Evolutionary conservation across 2,329 filamentous ascomycete species (phyloP), one percentile per base, ranked within the genome.

Genomic region (Verticillium zaregamsianum): DNA sequence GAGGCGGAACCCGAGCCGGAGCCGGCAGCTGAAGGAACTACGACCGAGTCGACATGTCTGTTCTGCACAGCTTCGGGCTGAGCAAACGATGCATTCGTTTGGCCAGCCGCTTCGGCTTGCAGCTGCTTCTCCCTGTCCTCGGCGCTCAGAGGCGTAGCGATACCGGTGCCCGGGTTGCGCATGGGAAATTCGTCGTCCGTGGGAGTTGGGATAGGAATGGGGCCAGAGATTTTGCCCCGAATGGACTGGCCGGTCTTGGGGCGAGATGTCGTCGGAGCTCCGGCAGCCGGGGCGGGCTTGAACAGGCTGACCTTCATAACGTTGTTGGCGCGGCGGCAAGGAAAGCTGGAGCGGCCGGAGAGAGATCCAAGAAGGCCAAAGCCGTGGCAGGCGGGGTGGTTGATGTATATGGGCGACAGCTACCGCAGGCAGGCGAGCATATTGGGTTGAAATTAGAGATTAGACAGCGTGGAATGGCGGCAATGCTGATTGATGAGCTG

Each of bases 181-280:
- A 83, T 81, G 12, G 82, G 79, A 66, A 86, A 83, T 62, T 86
- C 84, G 64, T 86, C 82, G 62, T 84, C 82, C 49, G 77, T 66
- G 8, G 76, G 69, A 61, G 72, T 75, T 20, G 76, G 71, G 25
- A 88, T 82, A 2, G 85, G 85, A 57, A 88, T 88, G 15, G 86
- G 86, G 7, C 79, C 80, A 33, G 85, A 88, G 64, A 88, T 88
- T 66, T 81, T 83, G 64, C 85, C 85, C 45, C 86, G 82, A 64
- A 88, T 82, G 37, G 81, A 80, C 66, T 78, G 74, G 61, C 72
- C 73, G 45, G 76, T 71, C 66, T 77, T 79, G 60, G 73, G 62
- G 23, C 64, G 64, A 23, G 58, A 45, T 3, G 58, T 17, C 49
- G 54, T 59, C 6, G 23, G 76, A 65, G 76, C 74, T 65, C 75